A percentile compares a stretch with the other conserved stretches of the same genome.
Conservation (phyloP, 352 stramenopile species). For the Pythium periplocum region DNA sequence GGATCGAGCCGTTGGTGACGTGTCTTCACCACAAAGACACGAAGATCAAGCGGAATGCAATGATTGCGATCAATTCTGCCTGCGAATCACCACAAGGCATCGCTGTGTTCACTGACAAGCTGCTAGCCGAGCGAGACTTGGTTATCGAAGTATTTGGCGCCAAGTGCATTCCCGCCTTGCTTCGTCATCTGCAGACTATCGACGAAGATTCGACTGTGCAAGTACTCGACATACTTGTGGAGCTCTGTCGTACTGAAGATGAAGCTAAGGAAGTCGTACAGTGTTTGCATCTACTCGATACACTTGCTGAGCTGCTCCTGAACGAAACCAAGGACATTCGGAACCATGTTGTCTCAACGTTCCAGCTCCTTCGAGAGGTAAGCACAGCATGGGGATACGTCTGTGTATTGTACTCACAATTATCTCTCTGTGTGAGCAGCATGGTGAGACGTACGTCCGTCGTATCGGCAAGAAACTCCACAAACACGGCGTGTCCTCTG, state of each 20-base stretch:
- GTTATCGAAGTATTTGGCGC: slow-evolving; percentile 52
- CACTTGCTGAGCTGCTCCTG: slow-evolving; percentile 27
- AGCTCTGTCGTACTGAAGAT: slow-evolving; percentile 20
- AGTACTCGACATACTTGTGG: slow-evolving; percentile 31
- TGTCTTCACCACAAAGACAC: slow-evolving; percentile 44
- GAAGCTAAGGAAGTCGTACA: slow-evolving; percentile 34
- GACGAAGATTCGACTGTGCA: slow-evolving; percentile 43
- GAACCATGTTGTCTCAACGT: slow-evolving; percentile 11
- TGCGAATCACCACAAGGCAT: slow-evolving; percentile 50
- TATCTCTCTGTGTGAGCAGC: slow-evolving; percentile 3
- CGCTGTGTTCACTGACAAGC: slow-evolving; percentile 30
- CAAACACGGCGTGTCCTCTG: slow-evolving; percentile 14
- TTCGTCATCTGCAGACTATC: slow-evolving; percentile 26
- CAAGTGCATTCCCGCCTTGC: slow-evolving; percentile 39
- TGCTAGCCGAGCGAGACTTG: slow-evolving; percentile 31
- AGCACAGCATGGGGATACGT: not conserved
- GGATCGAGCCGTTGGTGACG: slow-evolving; percentile 51
- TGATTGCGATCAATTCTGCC: slow-evolving; percentile 54
- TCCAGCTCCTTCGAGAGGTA: slow-evolving; percentile 24
- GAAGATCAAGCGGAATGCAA: slow-evolving; percentile 41
- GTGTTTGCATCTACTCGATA: slow-evolving; percentile 43
- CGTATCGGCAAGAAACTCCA: slow-evolving; percentile 30
- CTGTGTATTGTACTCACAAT: not conserved
- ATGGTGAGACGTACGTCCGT: slow-evolving; percentile 18
- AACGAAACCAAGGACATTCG: slow-evolving; percentile 3